These are phyloP conservation scores for Nectriaceae sp. DNA, from an alignment of 2,329 filamentous ascomycete genomes.

Conservation along the genomic window DNA sequence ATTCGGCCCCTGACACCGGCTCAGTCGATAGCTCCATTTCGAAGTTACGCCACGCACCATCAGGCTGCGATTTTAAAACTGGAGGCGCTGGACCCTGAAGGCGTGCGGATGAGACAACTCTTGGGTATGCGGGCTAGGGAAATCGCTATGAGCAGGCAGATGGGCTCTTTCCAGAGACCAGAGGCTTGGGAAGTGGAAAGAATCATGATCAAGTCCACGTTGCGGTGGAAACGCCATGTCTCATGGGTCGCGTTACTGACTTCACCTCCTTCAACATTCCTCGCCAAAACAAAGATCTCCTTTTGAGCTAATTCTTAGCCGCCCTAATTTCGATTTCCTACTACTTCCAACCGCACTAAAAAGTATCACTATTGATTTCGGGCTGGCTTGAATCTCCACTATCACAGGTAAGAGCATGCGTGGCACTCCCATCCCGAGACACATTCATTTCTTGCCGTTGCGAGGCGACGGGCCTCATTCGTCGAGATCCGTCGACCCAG, in stretches of 20 bases:
- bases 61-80: not conserved
- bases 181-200: not conserved
- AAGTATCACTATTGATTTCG: not conserved
- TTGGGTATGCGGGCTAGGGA: no score
- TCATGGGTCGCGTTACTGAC: not conserved
- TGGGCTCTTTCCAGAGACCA: not conserved
- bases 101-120: not conserved
- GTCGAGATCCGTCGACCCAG: not conserved
- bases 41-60: not conserved
- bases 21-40: not conserved
- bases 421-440: constrained; percentile 16
- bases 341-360: not conserved
- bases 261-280: not conserved
- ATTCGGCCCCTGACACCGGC: no score
- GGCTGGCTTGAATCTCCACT: constrained; percentile 1
- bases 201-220: not conserved
- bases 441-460: constrained; percentile 27
- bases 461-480: constrained; percentile 19
- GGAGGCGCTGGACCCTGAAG: not conserved
- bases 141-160: not conserved
- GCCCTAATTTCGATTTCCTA: not conserved
- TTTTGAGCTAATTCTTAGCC: not conserved
- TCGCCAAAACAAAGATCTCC: not conserved
- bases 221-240: not conserved
- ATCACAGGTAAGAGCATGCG: constrained; percentile 22